Evolutionary conservation across 2,329 filamentous ascomycete genomes (phyloP).

Genomic region (Aspergillus aculeatus): DNA sequence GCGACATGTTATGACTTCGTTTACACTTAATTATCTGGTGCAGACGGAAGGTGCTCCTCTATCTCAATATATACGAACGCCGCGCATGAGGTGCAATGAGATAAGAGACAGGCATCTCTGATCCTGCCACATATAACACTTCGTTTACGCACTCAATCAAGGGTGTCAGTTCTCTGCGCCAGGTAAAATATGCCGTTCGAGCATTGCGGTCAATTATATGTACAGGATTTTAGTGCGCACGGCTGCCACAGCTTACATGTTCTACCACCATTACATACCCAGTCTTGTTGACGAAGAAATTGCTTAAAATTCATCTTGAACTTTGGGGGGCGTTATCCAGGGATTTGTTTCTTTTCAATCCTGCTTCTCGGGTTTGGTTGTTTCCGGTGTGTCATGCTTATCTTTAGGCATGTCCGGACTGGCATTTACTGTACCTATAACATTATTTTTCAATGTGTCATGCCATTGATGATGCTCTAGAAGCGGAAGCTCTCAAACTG

Average conservation of each 20-base stretch:
- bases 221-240: constrained; percentile 1
- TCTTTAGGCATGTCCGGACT: constrained; percentile 17
- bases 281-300: constrained; percentile 17
- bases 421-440: constrained; percentile 33
- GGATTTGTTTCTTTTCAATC: constrained; percentile 10
- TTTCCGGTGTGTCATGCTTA: constrained; percentile 18
- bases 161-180: neutral
- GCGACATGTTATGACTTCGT: neutral
- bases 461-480: neutral
- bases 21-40: neutral
- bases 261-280: constrained; percentile 16
- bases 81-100: neutral
- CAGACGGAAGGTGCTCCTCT: neutral
- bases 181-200: neutral
- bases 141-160: neutral
- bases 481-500: neutral
- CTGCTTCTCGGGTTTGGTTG: constrained; percentile 17
- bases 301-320: constrained; percentile 12
- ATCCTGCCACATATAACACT: constrained; percentile 4
- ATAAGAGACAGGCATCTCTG: constrained; percentile 6
- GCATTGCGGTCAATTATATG: neutral
- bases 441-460: constrained; percentile 14
- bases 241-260: constrained; percentile 9
- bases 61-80: neutral
- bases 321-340: constrained; percentile 20